Conservation (phyloP, 2,329 filamentous ascomycete species). For the Neonectria ditissima region DNA sequence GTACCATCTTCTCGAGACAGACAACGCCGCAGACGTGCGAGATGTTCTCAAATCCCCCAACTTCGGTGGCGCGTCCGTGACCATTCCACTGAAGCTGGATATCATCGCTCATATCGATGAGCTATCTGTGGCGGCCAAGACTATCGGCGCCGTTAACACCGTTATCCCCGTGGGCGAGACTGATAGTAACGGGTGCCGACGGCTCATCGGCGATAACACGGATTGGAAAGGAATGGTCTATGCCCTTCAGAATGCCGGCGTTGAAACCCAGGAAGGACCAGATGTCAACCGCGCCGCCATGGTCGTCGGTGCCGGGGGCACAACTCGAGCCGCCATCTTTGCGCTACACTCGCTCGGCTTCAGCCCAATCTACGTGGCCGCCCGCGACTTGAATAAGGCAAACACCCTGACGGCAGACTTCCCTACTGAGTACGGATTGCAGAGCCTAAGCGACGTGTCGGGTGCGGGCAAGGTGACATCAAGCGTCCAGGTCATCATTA, state of each 20-base stretch:
- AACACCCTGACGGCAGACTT: conserved; percentile 77
- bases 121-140: conserved; percentile 79
- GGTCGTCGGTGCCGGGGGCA: conserved; percentile 92
- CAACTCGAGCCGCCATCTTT: conserved; percentile 90
- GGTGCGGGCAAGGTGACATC: conserved; percentile 65
- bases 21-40: conserved; percentile 69
- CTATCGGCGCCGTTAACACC: conserved; percentile 95
- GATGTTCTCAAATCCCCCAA: conserved; percentile 74
- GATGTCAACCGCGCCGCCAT: conserved; percentile 77
- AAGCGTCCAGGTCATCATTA: conserved; percentile 75
- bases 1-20: conserved; percentile 84
- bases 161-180: conserved; percentile 71
- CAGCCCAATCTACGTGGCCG: conserved; percentile 87
- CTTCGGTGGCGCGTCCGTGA: conserved; percentile 95
- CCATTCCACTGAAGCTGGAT: conserved; percentile 93
- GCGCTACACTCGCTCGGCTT: conserved; percentile 87
- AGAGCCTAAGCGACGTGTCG: conserved; percentile 65
- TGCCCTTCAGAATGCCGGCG: conserved; percentile 77
- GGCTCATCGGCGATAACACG: conserved; percentile 88
- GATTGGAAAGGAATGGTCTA: conserved; percentile 95
- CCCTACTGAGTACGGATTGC: conserved; percentile 77
- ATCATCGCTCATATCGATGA: conserved; percentile 85
- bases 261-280: conserved; percentile 53
- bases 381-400: conserved; percentile 78
- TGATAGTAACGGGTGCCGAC: conserved; percentile 56